Percentiles rank a stretch among this genome's conserved stretches.
These are phyloP conservation scores for Exutisphaerella laricina DNA, from an alignment of 2,329 filamentous ascomycete genomes.

Conservation along the genomic window DNA sequence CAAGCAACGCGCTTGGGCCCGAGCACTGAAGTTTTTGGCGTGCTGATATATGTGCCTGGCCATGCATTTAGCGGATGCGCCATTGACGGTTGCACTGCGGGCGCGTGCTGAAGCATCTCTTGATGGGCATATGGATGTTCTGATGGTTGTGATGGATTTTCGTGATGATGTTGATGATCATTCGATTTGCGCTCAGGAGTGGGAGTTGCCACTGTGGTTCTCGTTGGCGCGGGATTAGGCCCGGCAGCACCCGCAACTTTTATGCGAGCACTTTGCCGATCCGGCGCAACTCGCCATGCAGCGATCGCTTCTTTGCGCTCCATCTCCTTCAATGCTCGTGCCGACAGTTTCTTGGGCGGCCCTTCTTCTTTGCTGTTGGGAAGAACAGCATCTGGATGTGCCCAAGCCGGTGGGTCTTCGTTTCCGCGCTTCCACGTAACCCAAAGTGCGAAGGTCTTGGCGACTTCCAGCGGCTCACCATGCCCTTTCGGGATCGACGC, in stretches of 20 bases:
- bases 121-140: slow-evolving; percentile 25
- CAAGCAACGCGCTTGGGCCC: slow-evolving; percentile 58
- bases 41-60: slow-evolving; percentile 36
- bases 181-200: slow-evolving; percentile 20
- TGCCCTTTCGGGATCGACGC: slow-evolving; percentile 58
- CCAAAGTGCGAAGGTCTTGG: slow-evolving; percentile 59
- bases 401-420: slow-evolving; percentile 57
- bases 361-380: slow-evolving; percentile 45
- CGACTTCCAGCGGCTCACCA: slow-evolving; percentile 56
- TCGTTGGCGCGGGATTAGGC: slow-evolving; percentile 16
- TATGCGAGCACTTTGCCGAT: slow-evolving; percentile 42
- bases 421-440: slow-evolving; percentile 63
- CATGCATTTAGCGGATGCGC: slow-evolving; percentile 26
- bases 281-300: slow-evolving; percentile 39
- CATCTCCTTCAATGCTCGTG: slow-evolving; percentile 50
- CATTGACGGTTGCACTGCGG: slow-evolving; percentile 19
- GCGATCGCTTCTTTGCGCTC: slow-evolving; percentile 49
- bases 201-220: slow-evolving; percentile 13
- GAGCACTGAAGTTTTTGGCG: slow-evolving; percentile 53
- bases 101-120: slow-evolving; percentile 16
- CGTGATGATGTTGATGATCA: slow-evolving; percentile 22
- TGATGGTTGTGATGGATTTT: slow-evolving; percentile 6
- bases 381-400: slow-evolving; percentile 51
- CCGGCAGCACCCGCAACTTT: slow-evolving; percentile 11
- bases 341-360: slow-evolving; percentile 51